Conservation (phyloP, 805 yeast genomes). For the Zygosaccharomyces bisporus region DNA sequence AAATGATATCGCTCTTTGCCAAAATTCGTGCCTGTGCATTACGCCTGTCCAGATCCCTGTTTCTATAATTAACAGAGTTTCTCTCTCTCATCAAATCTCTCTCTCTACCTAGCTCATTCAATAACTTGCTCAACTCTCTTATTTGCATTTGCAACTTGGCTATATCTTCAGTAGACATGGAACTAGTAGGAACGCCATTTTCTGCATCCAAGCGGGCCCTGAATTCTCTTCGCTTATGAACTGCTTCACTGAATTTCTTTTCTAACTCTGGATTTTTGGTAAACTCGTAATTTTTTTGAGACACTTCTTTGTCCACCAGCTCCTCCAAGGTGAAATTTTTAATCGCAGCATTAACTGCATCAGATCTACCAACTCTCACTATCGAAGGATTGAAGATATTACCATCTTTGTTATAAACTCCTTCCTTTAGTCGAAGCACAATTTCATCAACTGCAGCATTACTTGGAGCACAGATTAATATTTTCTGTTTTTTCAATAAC, state of each 20-base stretch:
- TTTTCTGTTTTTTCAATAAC: constrained; percentile 45
- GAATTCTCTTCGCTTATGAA: constrained; percentile 55
- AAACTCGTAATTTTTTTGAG: constrained; percentile 38
- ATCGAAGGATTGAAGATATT: constrained; percentile 54
- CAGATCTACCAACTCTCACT: constrained; percentile 86
- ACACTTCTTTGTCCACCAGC: constrained; percentile 61
- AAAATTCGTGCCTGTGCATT: constrained; percentile 70
- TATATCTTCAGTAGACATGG: constrained; percentile 44
- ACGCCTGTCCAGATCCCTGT: constrained; percentile 72
- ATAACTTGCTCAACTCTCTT: constrained; percentile 53
- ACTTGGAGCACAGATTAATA: constrained; percentile 94
- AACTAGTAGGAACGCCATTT: constrained; percentile 47
- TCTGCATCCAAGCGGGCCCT: constrained; percentile 40
- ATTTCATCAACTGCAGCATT: constrained; percentile 98
- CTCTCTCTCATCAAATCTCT: constrained; percentile 78
- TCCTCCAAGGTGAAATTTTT: constrained; percentile 83
- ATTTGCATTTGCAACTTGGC: constrained; percentile 47
- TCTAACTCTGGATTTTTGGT: constrained; percentile 43
- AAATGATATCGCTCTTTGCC: constrained; percentile 74
- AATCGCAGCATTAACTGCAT: constrained; percentile 79
- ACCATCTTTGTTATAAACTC: constrained; percentile 59
- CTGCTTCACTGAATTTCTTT: constrained; percentile 48
- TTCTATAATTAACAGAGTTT: constrained; percentile 62
- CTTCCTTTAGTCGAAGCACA: constrained; percentile 73
- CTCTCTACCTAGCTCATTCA: constrained; percentile 66